Evolutionary conservation across 2,329 filamentous ascomycete genomes (phyloP).

Genomic region (Calonectria pauciramosa): DNA sequence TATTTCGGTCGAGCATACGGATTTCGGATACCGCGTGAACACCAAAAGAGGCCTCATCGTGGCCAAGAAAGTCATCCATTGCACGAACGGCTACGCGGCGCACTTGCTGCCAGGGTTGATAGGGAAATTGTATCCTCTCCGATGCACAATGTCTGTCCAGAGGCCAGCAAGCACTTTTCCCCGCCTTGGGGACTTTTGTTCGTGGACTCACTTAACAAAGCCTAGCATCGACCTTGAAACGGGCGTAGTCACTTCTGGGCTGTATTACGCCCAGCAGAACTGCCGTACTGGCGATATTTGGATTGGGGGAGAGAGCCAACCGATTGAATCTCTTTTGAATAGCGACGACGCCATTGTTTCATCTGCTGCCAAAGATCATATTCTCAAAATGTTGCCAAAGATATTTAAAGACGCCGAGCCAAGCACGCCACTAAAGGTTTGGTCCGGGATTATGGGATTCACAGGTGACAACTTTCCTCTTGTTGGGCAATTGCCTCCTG

Average conservation of each 20-base stretch:
- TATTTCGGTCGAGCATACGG: conserved; percentile 41
- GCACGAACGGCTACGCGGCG: conserved; percentile 66
- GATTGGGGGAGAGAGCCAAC: conserved; percentile 63
- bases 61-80: conserved; percentile 65
- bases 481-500: conserved; percentile 57
- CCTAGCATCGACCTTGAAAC: conserved; percentile 61
- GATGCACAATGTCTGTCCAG: conserved; percentile 63
- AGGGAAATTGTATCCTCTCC: conserved; percentile 56
- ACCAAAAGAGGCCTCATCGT: conserved; percentile 60
- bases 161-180: conserved; percentile 50
- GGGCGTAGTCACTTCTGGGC: conserved; percentile 48
- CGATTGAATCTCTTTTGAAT: conserved; percentile 55
- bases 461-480: conserved; percentile 62
- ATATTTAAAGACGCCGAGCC: conserved; percentile 40
- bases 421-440: conserved; percentile 48
- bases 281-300: conserved; percentile 58
- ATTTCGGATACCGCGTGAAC: conserved; percentile 52
- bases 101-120: conserved; percentile 63
- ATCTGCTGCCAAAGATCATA: conserved; percentile 48
- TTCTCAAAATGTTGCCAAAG: conserved; percentile 54
- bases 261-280: conserved; percentile 45
- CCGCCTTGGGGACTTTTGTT: conserved; percentile 46
- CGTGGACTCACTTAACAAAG: conserved; percentile 61
- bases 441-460: conserved; percentile 62
- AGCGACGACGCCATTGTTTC: conserved; percentile 58